Conservation (phyloP, 2,329 filamentous ascomycete species). For the Penicillium sp. region DNA sequence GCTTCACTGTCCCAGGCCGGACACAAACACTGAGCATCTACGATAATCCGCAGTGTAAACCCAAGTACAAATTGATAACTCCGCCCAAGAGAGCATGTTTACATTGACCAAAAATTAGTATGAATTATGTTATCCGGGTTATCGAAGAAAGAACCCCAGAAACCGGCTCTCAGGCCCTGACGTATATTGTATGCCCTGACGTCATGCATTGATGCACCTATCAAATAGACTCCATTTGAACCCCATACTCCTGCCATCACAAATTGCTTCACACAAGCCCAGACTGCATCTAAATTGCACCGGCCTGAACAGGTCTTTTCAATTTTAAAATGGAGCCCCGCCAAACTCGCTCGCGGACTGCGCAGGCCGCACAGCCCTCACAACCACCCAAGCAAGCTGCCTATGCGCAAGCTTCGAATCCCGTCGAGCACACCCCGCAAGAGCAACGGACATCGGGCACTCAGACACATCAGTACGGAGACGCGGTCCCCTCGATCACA, state of each 20-base stretch:
- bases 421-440: slow-evolving; percentile 30
- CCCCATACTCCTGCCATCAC: not conserved
- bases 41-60: not conserved
- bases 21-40: not conserved
- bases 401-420: slow-evolving; percentile 34
- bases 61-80: not conserved
- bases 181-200: slow-evolving; percentile 14
- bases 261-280: not conserved
- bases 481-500: slow-evolving; percentile 24
- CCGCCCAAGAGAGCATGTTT: not conserved
- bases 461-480: slow-evolving; percentile 21
- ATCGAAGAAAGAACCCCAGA: not conserved
- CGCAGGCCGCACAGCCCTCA: slow-evolving; percentile 15
- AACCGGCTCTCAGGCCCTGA: slow-evolving; percentile 2
- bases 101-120: not conserved
- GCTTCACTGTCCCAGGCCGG: not conserved
- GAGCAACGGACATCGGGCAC: slow-evolving; percentile 21
- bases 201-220: slow-evolving; percentile 16
- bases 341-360: slow-evolving; percentile 1
- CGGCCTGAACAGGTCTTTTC: not conserved
- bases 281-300: not conserved
- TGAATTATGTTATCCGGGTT: not conserved
- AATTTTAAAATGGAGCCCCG: slow-evolving; percentile 21
- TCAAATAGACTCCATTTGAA: slow-evolving; percentile 7
- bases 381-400: slow-evolving; percentile 38